phyloP scores from a whole-genome alignment of 768 basidiomycete species.

The Hygrophorus russula region DNA sequence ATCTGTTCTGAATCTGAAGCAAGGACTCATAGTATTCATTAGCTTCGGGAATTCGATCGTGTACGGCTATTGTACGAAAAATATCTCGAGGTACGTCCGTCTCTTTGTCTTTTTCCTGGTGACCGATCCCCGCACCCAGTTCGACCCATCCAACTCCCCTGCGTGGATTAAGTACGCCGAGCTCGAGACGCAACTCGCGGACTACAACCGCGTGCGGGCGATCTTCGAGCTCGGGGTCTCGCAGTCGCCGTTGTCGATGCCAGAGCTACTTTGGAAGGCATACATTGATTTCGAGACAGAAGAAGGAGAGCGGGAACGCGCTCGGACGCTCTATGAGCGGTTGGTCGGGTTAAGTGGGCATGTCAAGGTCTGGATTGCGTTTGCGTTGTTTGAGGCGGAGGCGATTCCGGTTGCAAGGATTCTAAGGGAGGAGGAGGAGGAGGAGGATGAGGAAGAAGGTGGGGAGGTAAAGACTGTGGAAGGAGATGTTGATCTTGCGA shows the following conservation, averaged over 20 bases:
- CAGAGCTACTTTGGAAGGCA: slow-evolving; percentile 88
- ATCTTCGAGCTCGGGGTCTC: slow-evolving; percentile 89
- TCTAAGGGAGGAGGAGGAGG: slow-evolving; percentile 61
- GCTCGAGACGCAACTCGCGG: slow-evolving; percentile 78
- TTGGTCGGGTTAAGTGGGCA: slow-evolving; percentile 80
- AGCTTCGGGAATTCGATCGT: slow-evolving; percentile 92
- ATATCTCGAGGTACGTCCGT: slow-evolving; percentile 63
- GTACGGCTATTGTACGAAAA: slow-evolving; percentile 89
- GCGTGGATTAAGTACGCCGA: slow-evolving; percentile 97
- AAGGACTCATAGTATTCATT: not conserved
- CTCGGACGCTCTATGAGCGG: slow-evolving; percentile 82
- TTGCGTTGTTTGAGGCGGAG: slow-evolving; percentile 85
- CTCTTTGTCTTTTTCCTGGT: slow-evolving; percentile 3
- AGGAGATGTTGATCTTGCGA: slow-evolving; percentile 59
- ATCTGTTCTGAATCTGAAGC: not conserved
- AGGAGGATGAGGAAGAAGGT: slow-evolving; percentile 51
- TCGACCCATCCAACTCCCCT: slow-evolving; percentile 80
- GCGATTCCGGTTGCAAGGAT: slow-evolving; percentile 55
- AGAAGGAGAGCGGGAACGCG: slow-evolving; percentile 82
- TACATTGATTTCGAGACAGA: slow-evolving; percentile 96
- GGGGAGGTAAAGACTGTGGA: slow-evolving; percentile 53
- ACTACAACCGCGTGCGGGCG: slow-evolving; percentile 79
- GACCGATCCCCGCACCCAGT: slow-evolving; percentile 27
- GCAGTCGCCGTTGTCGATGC: slow-evolving; percentile 85
- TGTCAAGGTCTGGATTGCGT: slow-evolving; percentile 96